A percentile compares a stretch with the other conserved stretches of the same genome.
phyloP scores from a whole-genome alignment of 1,139 yeast species.

The Candida smagusa region DNA sequence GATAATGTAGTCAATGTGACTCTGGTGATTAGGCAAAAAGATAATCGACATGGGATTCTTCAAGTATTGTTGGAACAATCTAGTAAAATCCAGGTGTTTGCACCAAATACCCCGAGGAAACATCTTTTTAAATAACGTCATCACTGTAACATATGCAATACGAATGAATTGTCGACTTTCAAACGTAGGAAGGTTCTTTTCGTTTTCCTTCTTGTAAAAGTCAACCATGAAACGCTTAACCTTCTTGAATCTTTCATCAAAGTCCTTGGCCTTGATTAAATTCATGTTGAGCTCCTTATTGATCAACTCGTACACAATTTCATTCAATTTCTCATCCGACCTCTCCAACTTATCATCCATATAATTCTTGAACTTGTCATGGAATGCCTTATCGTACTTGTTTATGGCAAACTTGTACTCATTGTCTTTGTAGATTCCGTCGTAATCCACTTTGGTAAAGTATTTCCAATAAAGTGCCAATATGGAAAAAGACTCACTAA shows the following conservation, averaged over 20 bases:
- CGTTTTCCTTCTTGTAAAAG: slow-evolving; percentile 35
- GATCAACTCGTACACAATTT: slow-evolving; percentile 35
- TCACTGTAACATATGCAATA: slow-evolving; percentile 39
- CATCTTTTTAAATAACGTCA: slow-evolving; percentile 32
- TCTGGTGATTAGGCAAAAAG: slow-evolving; percentile 54
- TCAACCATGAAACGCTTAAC: slow-evolving; percentile 41
- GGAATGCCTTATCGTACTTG: slow-evolving; percentile 31
- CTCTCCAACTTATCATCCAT: slow-evolving; percentile 33
- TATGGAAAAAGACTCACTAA: slow-evolving; percentile 22
- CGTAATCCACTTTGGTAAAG: slow-evolving; percentile 23
- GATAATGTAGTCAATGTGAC: slow-evolving; percentile 64
- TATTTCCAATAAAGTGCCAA: slow-evolving; percentile 31
- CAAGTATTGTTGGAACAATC: slow-evolving; percentile 30
- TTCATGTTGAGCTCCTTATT: slow-evolving; percentile 42
- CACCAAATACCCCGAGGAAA: slow-evolving; percentile 47
- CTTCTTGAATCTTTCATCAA: slow-evolving; percentile 31
- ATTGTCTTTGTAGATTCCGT: slow-evolving; percentile 31
- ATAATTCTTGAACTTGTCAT: slow-evolving; percentile 24
- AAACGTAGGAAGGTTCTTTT: slow-evolving; percentile 36
- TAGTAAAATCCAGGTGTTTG: slow-evolving; percentile 29
- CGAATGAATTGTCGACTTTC: slow-evolving; percentile 26
- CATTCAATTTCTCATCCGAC: slow-evolving; percentile 35
- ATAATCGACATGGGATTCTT: slow-evolving; percentile 44
- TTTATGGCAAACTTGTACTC: slow-evolving; percentile 38
- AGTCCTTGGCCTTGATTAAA: slow-evolving; percentile 34